phyloP scores from a whole-genome alignment of 176 grass and related monocot genomes.

The Tillandsia leiboldiana region DNA sequence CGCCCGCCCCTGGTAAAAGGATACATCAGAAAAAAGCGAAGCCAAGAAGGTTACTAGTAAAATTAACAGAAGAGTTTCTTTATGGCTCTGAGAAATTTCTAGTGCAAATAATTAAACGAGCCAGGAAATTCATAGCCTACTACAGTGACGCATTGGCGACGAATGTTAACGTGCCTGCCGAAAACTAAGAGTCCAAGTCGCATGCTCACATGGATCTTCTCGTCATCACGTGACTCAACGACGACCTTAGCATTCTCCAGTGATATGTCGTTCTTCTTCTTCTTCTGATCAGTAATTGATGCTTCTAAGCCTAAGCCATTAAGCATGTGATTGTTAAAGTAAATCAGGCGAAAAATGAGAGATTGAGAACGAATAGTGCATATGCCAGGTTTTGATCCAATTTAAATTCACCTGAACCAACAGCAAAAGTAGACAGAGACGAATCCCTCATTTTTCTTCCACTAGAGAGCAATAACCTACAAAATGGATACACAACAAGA shows the following conservation, averaged over 20 bases:
- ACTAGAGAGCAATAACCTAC: background rate
- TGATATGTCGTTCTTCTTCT: slow-evolving; percentile 35
- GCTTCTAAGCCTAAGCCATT: slow-evolving; percentile 34
- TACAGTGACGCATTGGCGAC: background rate
- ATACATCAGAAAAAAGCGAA: too few relatives aligned
- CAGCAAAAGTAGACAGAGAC: background rate
- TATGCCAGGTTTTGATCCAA: background rate
- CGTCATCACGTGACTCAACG: slow-evolving; percentile 29
- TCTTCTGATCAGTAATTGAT: slow-evolving; percentile 28
- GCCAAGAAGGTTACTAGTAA: too few relatives aligned
- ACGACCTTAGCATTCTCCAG: slow-evolving; percentile 38
- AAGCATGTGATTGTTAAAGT: background rate
- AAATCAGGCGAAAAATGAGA: background rate
- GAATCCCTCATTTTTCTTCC: background rate
- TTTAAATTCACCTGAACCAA: background rate
- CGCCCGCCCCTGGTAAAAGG: too few relatives aligned
- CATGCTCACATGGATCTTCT: slow-evolving; percentile 55
- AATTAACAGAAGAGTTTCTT: too few relatives aligned
- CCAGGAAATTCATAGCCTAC: background rate
- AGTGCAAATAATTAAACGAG: background rate
- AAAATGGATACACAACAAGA: background rate
- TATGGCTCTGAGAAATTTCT: too few relatives aligned
- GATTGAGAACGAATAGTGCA: background rate
- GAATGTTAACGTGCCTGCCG: slow-evolving; percentile 18
- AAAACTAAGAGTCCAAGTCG: slow-evolving; percentile 9